phyloP scores from a whole-genome alignment of 176 grass and related monocot species.

The Tuctoria greenei region DNA sequence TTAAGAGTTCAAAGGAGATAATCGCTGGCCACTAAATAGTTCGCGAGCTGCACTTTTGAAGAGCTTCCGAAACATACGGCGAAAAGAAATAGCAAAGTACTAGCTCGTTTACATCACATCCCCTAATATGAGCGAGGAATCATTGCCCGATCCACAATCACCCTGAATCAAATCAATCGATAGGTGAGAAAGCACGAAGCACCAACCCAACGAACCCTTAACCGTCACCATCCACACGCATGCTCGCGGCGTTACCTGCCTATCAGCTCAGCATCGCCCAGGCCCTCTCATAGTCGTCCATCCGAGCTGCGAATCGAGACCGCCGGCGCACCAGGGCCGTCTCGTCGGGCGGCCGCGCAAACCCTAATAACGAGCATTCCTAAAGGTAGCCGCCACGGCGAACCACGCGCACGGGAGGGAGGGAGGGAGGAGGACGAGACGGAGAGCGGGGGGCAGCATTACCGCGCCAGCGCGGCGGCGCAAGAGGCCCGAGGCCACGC shows the following conservation, averaged over 20 bases:
- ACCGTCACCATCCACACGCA: too few species aligned
- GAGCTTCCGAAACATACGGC: not conserved
- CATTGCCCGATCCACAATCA: not conserved
- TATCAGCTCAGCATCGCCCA: too few species aligned
- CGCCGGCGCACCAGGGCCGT: not conserved
- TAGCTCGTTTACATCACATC: not conserved
- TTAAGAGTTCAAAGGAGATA: not conserved
- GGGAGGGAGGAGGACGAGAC: too few species aligned
- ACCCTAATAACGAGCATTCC: slow-evolving; percentile 7
- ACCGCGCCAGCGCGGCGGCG: slow-evolving; percentile 55
- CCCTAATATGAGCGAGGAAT: not conserved
- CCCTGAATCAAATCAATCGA: not conserved
- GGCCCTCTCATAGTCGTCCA: not conserved
- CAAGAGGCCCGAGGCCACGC: slow-evolving; percentile 51
- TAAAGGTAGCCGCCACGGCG: not conserved
- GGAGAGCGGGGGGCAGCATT: not conserved
- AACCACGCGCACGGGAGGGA: not conserved
- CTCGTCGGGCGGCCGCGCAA: not conserved
- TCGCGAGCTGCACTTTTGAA: not conserved
- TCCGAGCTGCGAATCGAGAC: not conserved
- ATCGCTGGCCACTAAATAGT: not conserved
- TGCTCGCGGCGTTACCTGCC: too few species aligned
- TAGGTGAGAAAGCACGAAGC: not conserved
- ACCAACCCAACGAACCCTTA: not conserved
- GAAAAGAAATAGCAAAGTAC: too few species aligned